Conservation (phyloP, 2,329 filamentous ascomycete genomes). For the Pseudopyricularia cyperi region DNA sequence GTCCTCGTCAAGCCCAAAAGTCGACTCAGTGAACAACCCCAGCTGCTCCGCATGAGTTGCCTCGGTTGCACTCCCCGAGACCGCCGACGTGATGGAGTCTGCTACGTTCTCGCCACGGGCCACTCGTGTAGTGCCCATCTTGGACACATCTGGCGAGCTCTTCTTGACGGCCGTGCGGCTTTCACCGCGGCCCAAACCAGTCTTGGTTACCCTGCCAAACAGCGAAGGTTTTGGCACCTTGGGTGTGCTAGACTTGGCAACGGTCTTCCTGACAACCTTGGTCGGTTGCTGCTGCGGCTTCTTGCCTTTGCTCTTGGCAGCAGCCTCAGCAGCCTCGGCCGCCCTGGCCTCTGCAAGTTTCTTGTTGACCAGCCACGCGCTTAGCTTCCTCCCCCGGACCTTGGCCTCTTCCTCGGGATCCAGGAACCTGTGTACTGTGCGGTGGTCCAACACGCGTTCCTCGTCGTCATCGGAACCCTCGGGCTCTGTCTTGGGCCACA, state of each 20-base stretch:
- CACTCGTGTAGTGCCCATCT: background rate
- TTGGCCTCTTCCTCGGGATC: constrained; percentile 53
- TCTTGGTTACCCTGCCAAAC: background rate
- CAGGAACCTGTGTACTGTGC: constrained; percentile 77
- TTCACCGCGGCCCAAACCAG: background rate
- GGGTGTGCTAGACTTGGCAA: background rate
- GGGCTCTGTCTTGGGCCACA: constrained; percentile 90
- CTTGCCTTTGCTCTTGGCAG: background rate
- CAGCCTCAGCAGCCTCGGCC: background rate
- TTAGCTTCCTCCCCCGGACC: constrained; percentile 26
- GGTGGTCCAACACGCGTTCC: constrained; percentile 65
- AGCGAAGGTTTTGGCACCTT: background rate
- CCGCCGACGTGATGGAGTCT: background rate
- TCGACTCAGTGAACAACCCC: background rate
- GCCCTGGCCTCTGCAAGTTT: background rate
- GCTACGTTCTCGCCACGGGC: background rate
- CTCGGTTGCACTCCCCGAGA: background rate
- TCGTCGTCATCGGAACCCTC: constrained; percentile 62
- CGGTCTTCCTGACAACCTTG: background rate
- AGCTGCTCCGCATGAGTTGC: background rate
- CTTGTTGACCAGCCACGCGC: background rate
- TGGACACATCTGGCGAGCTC: background rate
- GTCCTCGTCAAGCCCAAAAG: background rate
- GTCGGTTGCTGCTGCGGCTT: background rate
- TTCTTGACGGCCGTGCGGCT: background rate